phyloP scores from a whole-genome alignment of 805 yeast genomes.

The Ogataea henricii region DNA sequence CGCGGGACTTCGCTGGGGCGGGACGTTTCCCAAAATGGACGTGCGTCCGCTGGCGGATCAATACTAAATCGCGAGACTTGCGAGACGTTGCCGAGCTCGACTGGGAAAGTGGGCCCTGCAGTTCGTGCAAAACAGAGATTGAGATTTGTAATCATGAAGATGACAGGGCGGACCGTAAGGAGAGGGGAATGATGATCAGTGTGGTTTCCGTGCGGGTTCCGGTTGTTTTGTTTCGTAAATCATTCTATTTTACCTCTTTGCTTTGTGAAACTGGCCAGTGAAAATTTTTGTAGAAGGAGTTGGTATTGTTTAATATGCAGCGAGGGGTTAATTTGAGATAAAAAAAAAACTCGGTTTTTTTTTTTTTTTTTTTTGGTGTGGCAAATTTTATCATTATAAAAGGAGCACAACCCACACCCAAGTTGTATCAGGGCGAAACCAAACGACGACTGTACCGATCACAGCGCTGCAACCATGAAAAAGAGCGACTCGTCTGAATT shows the following conservation, averaged over 20 bases:
- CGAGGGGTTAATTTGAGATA: neutral
- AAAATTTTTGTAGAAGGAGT: neutral
- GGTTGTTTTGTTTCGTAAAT: neutral
- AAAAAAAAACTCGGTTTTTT: neutral
- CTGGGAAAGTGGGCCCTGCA: neutral
- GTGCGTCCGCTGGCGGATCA: constrained; percentile 2
- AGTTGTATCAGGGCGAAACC: neutral
- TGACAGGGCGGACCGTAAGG: too few species aligned
- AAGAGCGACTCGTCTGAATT: neutral
- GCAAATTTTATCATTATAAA: neutral
- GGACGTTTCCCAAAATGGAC: neutral
- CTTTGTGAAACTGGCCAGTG: neutral
- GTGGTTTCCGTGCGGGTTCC: neutral
- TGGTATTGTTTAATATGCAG: neutral
- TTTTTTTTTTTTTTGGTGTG: neutral
- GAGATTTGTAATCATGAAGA: neutral
- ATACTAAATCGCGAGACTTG: neutral
- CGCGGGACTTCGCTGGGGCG: neutral
- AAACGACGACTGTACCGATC: neutral
- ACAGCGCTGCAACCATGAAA: neutral
- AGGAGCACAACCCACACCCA: neutral
- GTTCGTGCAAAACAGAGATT: neutral
- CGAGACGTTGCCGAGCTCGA: neutral
- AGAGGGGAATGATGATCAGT: neutral
- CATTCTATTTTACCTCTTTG: neutral